Base-by-base conservation (phyloP, 352 stramenopile genomes). In the Phytophthora sp. region DNA sequence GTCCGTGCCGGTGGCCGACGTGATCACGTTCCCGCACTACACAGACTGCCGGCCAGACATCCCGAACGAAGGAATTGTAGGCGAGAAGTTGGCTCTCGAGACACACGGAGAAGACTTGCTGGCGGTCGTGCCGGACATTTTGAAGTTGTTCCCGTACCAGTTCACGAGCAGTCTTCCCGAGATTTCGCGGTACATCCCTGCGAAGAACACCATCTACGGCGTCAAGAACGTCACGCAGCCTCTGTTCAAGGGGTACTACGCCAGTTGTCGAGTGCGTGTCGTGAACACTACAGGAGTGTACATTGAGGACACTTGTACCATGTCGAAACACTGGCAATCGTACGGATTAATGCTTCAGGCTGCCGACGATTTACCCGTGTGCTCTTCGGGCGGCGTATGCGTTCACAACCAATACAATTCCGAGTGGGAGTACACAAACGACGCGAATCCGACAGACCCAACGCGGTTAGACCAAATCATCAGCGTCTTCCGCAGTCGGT, bases 181-280 rank as follows among this genome's bases (percentile, higher is more conserved):
- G 7, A 46, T 54, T 21, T 55, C 54, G 2, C 54, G 54, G 9
- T 53, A 54, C 13, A 49, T 62, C 32, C 31, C 43, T 8, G 32
- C 54, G n/a, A 54, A 27, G 23, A 54, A 62, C 54, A 62, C 54
- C 21, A 62, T 62, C 44, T 62, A 54, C 32, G 15, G 35, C 31
- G 15, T 62, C 28, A 48, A 53, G 38, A 62, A 44, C 15, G 54
- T 62, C 23, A 62, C 32, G 15, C 54, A 54, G 32, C 31, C 54
- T 17, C 30, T 62, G n/a, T 53, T 54, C n/a, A n/a, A 55, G n/a
- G 53, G 41, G 15, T 62, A 62, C 24, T 62, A 54, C n/a, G n/a
- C n/a, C n/a, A n/a, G n/a, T n/a, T 57, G 57, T 32, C 38, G 46
- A 10, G 39, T 66, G n/a, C 48, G 48, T 11, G 10, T 31, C 17